Evolutionary conservation across 1,139 yeast genomes (phyloP), one percentile per base, ranked within the genome.

Genomic region (Geotrichum reessii): DNA sequence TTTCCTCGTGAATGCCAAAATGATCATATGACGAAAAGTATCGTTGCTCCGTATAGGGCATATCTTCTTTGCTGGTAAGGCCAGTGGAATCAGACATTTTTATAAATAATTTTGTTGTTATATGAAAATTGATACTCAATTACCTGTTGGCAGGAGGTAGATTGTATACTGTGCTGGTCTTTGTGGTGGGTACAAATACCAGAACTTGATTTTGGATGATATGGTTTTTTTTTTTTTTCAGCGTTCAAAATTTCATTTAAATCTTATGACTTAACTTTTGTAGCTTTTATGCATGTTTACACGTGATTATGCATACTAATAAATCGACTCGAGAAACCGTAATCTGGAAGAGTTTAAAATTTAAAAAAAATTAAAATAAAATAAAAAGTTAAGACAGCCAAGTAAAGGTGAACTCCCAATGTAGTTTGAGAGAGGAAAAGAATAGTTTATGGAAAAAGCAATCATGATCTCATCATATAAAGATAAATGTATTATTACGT

Each of bases 1-100:
- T 95, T 74, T 92, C 98, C 75, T 95, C 99, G 71, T 95, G 99
- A 70, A 95, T 95, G 58, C 97, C 97, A 70, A 90, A 92, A 73
- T 93, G 98, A 72, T 93, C 98, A 69, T 93, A 93, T 2, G 98
- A 92, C 54, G 87, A 82, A 77, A 93, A 93, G 76, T 93, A 93
- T 72, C 92, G 98, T 74, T 89, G 93, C 70, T 91, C 97, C 51
- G 84, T 77, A 69, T 67, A 68, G 49, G 68, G 64, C 60, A 71
- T 58, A 19, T 52, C 57, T 19, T 50, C 48, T 9, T 47, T 46
- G 19, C 48, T 21, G 50, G 46, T 53, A 24, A 47, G 49, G 28
- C 31, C 44, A 42, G 54, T 57, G 25, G 22, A 12, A 37, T 9
- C 21, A 14, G 33, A 53, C 50, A 56, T 51, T 24, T 24, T 24